These are phyloP conservation scores for Candida tropicalis DNA, from an alignment of 1,139 yeast genomes.

Conservation along the genomic window DNA sequence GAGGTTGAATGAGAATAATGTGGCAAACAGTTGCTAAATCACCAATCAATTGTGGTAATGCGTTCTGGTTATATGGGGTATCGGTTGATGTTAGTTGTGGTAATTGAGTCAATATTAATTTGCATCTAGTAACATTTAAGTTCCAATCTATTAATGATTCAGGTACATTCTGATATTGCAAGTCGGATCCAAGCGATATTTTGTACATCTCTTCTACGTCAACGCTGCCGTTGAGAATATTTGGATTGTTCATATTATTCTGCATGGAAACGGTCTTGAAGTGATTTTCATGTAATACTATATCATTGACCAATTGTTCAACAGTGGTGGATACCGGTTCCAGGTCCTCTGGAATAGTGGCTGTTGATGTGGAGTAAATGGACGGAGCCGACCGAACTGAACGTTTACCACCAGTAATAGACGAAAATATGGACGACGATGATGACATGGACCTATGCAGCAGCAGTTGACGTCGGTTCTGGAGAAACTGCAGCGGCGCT, in stretches of 20 bases:
- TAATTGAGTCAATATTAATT: conserved; percentile 40
- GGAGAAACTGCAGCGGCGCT: conserved; percentile 32
- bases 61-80: conserved; percentile 33
- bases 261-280: conserved; percentile 13
- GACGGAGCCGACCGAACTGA: conserved; percentile 49
- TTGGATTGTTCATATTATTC: conserved; percentile 5
- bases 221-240: conserved; percentile 1
- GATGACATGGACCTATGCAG: conserved; percentile 18
- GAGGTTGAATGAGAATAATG: conserved; percentile 43
- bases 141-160: conserved; percentile 52
- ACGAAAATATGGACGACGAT: conserved; percentile 19
- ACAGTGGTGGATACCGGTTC: conserved; percentile 48
- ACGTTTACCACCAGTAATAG: conserved; percentile 41
- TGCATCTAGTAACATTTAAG: conserved; percentile 49
- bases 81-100: conserved; percentile 43
- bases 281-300: conserved; percentile 43
- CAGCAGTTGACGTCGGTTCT: conserved; percentile 18
- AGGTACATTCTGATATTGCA: conserved; percentile 43
- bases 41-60: conserved; percentile 47
- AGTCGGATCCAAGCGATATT: conserved; percentile 44
- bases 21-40: conserved; percentile 47
- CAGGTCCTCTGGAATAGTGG: conserved; percentile 51
- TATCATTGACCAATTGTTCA: conserved; percentile 49
- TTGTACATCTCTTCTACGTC: conserved; percentile 32
- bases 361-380: conserved; percentile 44